Percentiles rank a stretch among this genome's conserved stretches.
phyloP scores from a whole-genome alignment of 2,329 filamentous ascomycete species.

The Aspergillus pseudoviridinutans region DNA sequence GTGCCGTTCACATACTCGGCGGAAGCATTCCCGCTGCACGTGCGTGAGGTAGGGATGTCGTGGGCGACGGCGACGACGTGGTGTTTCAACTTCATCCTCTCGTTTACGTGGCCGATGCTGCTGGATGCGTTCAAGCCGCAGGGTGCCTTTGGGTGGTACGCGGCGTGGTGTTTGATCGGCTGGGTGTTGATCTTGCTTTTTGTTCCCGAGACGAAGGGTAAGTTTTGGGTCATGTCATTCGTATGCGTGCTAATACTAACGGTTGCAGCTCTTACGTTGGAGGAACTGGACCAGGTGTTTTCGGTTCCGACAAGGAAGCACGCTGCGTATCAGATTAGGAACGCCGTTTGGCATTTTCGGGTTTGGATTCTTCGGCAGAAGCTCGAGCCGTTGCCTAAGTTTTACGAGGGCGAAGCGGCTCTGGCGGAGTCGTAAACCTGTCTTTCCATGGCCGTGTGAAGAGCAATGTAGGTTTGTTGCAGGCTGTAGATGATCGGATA shows the following conservation, averaged over 20 bases:
- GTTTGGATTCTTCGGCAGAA: constrained; percentile 38
- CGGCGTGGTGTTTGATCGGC: constrained; percentile 39
- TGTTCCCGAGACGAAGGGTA: constrained; percentile 40
- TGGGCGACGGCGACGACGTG: constrained; percentile 60
- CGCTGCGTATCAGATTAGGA: constrained; percentile 38
- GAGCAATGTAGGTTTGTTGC: neutral
- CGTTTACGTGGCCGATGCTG: constrained; percentile 52
- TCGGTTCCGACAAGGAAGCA: constrained; percentile 42
- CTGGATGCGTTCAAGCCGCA: constrained; percentile 46
- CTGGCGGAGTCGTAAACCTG: constrained; percentile 9
- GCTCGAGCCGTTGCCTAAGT: constrained; percentile 29
- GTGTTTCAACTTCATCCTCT: constrained; percentile 55
- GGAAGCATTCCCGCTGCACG: constrained; percentile 62
- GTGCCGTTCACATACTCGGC: constrained; percentile 66
- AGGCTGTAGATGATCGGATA: too few species aligned
- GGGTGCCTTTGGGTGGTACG: constrained; percentile 53
- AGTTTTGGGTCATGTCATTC: constrained; percentile 2
- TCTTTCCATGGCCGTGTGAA: neutral
- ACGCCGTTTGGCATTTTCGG: constrained; percentile 38
- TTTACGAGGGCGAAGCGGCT: constrained; percentile 29
- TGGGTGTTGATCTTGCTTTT: constrained; percentile 45
- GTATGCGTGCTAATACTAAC: neutral
- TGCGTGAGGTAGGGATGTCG: constrained; percentile 60
- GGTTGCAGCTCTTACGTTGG: constrained; percentile 35
- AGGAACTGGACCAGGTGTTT: constrained; percentile 53